Evolutionary conservation across 2,329 filamentous ascomycete genomes (phyloP).

Genomic region (Dryadomyces quercivorus): DNA sequence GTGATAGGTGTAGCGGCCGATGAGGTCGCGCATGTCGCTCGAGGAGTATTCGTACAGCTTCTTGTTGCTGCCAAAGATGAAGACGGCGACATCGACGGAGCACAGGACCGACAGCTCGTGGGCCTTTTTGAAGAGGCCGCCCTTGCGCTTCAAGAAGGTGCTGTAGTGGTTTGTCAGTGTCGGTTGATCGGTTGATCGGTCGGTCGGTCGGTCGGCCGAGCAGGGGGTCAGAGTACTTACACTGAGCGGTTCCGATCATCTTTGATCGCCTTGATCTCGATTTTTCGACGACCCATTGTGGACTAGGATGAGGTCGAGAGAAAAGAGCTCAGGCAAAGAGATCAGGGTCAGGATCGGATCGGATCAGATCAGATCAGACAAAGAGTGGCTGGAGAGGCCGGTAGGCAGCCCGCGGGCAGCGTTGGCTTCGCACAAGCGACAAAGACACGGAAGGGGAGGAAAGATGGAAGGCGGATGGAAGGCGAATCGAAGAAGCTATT

Average conservation of each 20-base stretch:
- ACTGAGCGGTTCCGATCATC: constrained; percentile 96
- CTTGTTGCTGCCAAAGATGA: constrained; percentile 98
- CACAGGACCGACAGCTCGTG: constrained; percentile 97
- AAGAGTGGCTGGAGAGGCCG: neutral
- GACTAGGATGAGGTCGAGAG: neutral
- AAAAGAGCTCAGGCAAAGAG: neutral
- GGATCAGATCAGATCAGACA: too few species aligned
- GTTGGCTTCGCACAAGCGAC: neutral
- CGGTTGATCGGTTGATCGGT: too few species aligned
- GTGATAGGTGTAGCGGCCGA: constrained; percentile 84
- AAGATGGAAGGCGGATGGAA: neutral
- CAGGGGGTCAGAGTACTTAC: constrained; percentile 60
- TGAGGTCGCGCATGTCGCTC: constrained; percentile 79
- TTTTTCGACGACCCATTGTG: constrained; percentile 94
- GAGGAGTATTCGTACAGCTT: constrained; percentile 98
- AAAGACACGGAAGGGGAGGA: neutral
- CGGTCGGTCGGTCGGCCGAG: too few species aligned
- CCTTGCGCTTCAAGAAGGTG: constrained; percentile 97
- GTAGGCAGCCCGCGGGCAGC: neutral
- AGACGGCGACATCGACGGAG: constrained; percentile 95
- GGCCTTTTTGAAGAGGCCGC: constrained; percentile 97
- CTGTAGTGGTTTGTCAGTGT: constrained; percentile 32
- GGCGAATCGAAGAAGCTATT: neutral
- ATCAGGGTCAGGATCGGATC: too few species aligned
- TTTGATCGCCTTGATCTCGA: constrained; percentile 99